Evolutionary conservation across 2,329 filamentous ascomycete species (phyloP), one percentile per base, ranked within the genome.

Genomic region (Ceratocystis cacaofunesta): DNA sequence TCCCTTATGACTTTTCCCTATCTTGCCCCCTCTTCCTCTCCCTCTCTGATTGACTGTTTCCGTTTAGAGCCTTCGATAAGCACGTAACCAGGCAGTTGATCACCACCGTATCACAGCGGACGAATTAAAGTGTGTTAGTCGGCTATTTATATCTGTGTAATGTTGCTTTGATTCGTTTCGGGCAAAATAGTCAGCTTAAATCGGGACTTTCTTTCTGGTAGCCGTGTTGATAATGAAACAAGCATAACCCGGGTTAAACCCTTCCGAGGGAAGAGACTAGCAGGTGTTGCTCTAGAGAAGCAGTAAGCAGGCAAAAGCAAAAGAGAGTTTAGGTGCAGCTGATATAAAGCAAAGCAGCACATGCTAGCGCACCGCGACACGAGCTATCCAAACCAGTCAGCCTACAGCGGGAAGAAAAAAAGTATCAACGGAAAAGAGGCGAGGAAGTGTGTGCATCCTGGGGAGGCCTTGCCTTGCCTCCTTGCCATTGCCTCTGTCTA

Each of bases 91-190:
- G 8, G 36, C 3, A 41, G 36, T 41, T 41, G 8, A 41, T 58
- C 32, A 58, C 12, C 32, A 58, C 32, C 32, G 52, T 58, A n/a
- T 17, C 32, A 58, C 52, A 36, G 52, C 52, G 52, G 52, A n/a
- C 17, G 52, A 32, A 58, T 30, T 58, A 58, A 58, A 58, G 52
- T 36, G 28, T 58, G 52, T 58, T 17, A 32, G 52, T 58, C 52
- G 52, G 52, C 52, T 32, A 58, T 58, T 58, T 58, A 12, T 58
- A n/a, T 6, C 7, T 36, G 52, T 30, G 52, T n/a, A 32, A 58
- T 58, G 52, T 58, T 17, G 32, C 32, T 12, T 41, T 41, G 36
- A 30, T 30, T 30, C 52, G 28, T 58, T 36, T 58, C n/a, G 52
- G 52, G 52, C 6, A 58, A 36, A 32, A 36, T 32, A 36, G 52